Base-by-base conservation (phyloP, 2,329 filamentous ascomycete genomes). In the Aspergillus thermomutatus region DNA sequence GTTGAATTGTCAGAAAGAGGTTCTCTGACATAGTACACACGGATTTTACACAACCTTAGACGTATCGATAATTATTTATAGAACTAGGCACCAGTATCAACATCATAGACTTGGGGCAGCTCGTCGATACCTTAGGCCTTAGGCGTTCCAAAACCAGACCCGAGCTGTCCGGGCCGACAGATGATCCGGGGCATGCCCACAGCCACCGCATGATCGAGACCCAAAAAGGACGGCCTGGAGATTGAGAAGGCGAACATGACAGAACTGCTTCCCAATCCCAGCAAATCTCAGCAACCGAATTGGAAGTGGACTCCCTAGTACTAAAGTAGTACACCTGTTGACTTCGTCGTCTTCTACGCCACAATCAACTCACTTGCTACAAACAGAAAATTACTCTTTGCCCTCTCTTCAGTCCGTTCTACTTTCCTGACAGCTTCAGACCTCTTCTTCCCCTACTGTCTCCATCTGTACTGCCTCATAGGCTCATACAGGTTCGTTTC, bases 121-220 rank as follows among this genome's bases (percentile, higher is more conserved):
- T 46, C 21, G 10, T 37, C 31, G 11, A 23, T 46, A 14, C 34
- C 34, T 40, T 14, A 46, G 5, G 43, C 43, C 8, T 14, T 9
- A 23, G 10, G n/a, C 41, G 21, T 9, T 23, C 21, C 41, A 45
- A 10, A 21, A 17, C 9, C 4, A 45, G 21, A 23, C 19, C 53
- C 47, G 21, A 55, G 52, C 52, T 58, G n/a, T 21, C 19, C 57
- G 61, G 63, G 28, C 64, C 64, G 63, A 60, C 49, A 11, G 28
- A 56, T 61, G 51, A 58, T 63, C 64, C 62, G 64, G 58, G 31
- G 50, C 31, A 47, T 58, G 58, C 56, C 34, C 50, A 57, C 54
- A 52, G 23, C 53, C 55, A 49, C 54, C 60, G 60, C 57, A 63
- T 59, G 59, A 66, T 64, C 64, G 60, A 66, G 64, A 66, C 62